These are phyloP conservation scores for Coniosporium apollinis DNA, from an alignment of 495 filamentous ascomycete genomes.

Conservation along the genomic window DNA sequence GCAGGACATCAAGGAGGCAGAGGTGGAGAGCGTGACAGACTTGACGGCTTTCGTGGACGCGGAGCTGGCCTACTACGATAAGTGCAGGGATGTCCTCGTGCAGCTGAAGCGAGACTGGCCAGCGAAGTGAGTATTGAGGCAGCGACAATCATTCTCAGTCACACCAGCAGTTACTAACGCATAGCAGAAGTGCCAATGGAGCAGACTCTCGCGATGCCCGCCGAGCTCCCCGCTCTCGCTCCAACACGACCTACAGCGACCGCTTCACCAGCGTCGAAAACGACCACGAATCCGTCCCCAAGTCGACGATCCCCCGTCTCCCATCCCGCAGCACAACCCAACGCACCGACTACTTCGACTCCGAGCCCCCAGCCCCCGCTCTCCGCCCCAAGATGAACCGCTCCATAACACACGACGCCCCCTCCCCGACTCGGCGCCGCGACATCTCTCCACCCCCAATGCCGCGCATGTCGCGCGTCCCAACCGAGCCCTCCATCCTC, in stretches of 20 bases:
- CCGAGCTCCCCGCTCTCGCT: slow-evolving; percentile 31
- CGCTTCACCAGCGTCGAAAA: slow-evolving; percentile 39
- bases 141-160: background rate
- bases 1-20: slow-evolving; percentile 90
- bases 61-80: slow-evolving; percentile 81
- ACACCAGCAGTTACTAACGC: background rate
- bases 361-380: slow-evolving; percentile 17
- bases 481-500: slow-evolving; percentile 36
- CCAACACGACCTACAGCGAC: slow-evolving; percentile 43
- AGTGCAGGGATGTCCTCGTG: slow-evolving; percentile 59
- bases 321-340: too few relatives aligned
- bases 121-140: slow-evolving; percentile 29
- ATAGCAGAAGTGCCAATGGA: background rate
- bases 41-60: slow-evolving; percentile 72
- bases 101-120: slow-evolving; percentile 56
- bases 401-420: slow-evolving; percentile 39
- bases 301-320: too few relatives aligned
- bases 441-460: slow-evolving; percentile 28
- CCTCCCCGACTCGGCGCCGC: slow-evolving; percentile 35
- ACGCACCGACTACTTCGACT: slow-evolving; percentile 20
- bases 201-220: too few relatives aligned
- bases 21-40: slow-evolving; percentile 69
- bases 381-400: slow-evolving; percentile 28
- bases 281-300: too few relatives aligned
- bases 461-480: slow-evolving; percentile 35